These are phyloP conservation scores for Papiliotrema flavescens DNA, from an alignment of 1,284 basidiomycete genomes.

Conservation along the genomic window DNA sequence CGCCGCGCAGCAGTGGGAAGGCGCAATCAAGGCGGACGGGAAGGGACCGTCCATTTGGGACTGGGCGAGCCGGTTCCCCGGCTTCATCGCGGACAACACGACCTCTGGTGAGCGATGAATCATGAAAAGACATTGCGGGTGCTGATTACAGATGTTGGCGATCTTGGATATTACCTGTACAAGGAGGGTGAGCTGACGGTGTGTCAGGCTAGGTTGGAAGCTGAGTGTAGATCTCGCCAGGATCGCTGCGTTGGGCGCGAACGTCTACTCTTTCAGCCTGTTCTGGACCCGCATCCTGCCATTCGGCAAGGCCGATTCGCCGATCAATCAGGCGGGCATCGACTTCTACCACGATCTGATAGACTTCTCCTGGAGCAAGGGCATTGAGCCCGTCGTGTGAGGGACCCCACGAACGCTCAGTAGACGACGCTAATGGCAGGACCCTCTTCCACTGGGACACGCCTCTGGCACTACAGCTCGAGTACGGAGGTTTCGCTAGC, in stretches of 20 bases:
- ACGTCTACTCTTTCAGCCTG: slow-evolving; percentile 16
- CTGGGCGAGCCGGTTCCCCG: slow-evolving; percentile 14
- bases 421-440: slow-evolving; percentile 38
- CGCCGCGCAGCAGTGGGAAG: slow-evolving; percentile 21
- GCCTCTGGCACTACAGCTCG: slow-evolving; percentile 63
- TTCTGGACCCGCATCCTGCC: slow-evolving; percentile 15
- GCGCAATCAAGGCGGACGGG: slow-evolving; percentile 19
- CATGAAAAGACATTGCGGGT: background rate
- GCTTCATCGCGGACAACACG: slow-evolving; percentile 18
- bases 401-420: background rate
- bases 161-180: slow-evolving; percentile 20
- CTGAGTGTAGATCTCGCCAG: slow-evolving; percentile 12
- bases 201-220: background rate
- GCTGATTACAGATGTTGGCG: slow-evolving; percentile 9
- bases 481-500: slow-evolving; percentile 52
- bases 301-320: slow-evolving; percentile 9
- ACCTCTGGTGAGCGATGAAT: slow-evolving; percentile 8
- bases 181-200: slow-evolving; percentile 11
- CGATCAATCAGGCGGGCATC: slow-evolving; percentile 13
- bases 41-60: slow-evolving; percentile 21
- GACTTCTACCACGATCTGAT: slow-evolving; percentile 11
- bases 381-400: slow-evolving; percentile 15
- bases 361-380: slow-evolving; percentile 7
- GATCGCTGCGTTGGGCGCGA: slow-evolving; percentile 12
- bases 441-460: slow-evolving; percentile 75